Base-by-base conservation (phyloP, 2,329 filamentous ascomycete species). In the Aspergillaceae sp. region DNA sequence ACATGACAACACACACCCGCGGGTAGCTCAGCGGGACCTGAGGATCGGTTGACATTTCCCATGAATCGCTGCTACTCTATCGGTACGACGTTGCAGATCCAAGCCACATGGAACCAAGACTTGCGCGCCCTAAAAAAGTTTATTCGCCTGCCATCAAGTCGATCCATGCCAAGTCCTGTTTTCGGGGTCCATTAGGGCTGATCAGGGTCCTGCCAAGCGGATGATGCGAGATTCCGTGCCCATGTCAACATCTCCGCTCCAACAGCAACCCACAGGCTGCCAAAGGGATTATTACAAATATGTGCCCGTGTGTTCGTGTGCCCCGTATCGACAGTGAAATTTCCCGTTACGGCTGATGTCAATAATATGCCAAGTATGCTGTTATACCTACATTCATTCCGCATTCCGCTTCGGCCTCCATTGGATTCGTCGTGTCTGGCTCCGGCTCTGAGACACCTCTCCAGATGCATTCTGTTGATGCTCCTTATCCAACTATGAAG, bases 301-400 rank as follows among this genome's bases (percentile, higher is more conserved):
- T 19, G 19, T 19, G 19, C 19, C 19, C 19, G 19, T 19, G 19
- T 19, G 19, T 19, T 19, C 19, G 19, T 19, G 19, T 19, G 29
- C 36, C 49, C 48, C 42, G 32, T 49, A 56, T 56, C 48, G 43
- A 33, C 54, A 7, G 32, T 38, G 29, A 5, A n/a, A 42, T 49
- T 50, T 42, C 54, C 45, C 29, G 41, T 48, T 50, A 11, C 27
- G 33, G 46, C 33, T 33, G 47, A 56, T 57, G 51, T 56, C 53
- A 46, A 49, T 50, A 57, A 45, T 50, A 53, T 53, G 55, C 55
- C 53, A 57, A 57, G 53, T 37, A 57, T 57, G 50, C 50, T 48
- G 53, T 51, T 53, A 57, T 55, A 48, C 48, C 29, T 42, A 45
- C 33, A 43, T 26, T 42, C 44, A 45, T 19, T 19, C 19, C 19